phyloP scores from a whole-genome alignment of 306 rosid genomes.

The Malus fusca region DNA sequence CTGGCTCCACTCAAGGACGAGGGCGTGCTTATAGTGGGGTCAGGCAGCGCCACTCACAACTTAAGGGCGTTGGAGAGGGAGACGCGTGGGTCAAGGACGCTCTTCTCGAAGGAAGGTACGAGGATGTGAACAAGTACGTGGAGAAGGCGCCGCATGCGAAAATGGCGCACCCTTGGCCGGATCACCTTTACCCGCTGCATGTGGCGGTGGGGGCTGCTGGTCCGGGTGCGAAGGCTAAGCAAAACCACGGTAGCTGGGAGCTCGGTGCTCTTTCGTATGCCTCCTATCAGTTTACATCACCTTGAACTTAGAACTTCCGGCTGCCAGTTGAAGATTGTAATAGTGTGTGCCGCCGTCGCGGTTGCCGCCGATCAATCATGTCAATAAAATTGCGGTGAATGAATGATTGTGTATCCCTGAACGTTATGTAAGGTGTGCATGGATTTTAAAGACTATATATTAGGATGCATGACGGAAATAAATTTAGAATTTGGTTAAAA shows the following conservation, averaged over 20 bases:
- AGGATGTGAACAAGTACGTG: neutral
- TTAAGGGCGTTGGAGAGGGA: constrained; percentile 20
- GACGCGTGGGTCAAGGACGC: too few species aligned
- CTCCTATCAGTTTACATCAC: neutral
- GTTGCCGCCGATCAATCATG: too few species aligned
- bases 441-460: too few species aligned
- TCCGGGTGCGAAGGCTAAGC: neutral
- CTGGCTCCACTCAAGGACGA: constrained; percentile 70
- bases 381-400: too few species aligned
- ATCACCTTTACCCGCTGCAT: neutral
- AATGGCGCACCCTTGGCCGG: neutral
- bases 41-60: constrained; percentile 78
- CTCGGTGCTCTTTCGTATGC: neutral
- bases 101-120: neutral
- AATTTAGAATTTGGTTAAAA: too few species aligned
- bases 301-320: neutral
- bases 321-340: too few species aligned
- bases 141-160: neutral
- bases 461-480: too few species aligned
- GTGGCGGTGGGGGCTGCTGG: neutral
- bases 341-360: too few species aligned
- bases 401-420: too few species aligned
- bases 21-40: constrained; percentile 65
- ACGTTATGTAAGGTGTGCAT: too few species aligned
- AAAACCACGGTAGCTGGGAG: neutral